Percentiles rank a stretch among this genome's conserved stretches.
phyloP scores from a whole-genome alignment of 1,284 basidiomycete species.

The Gomphus bonarii region DNA sequence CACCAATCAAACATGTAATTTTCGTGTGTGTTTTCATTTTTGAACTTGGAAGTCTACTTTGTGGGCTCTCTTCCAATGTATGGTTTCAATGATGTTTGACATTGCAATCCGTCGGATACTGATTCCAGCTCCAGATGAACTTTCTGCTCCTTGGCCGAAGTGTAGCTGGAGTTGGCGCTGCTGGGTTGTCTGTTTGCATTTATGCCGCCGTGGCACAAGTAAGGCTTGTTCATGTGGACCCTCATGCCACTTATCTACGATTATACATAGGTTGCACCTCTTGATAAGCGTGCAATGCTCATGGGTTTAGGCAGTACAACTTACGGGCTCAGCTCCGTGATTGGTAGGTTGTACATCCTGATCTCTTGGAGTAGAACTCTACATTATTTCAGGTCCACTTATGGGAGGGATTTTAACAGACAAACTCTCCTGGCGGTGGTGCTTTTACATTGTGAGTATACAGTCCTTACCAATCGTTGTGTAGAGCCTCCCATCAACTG shows the following conservation, averaged over 20 bases:
- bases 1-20: constrained; percentile 33
- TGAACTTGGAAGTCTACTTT: constrained; percentile 35
- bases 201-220: constrained; percentile 14
- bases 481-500: too few relatives aligned
- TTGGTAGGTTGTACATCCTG: constrained; percentile 20
- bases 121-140: constrained; percentile 16
- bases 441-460: constrained; percentile 34
- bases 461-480: constrained; percentile 17
- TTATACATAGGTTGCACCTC: constrained; percentile 23
- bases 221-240: neutral
- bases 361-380: neutral
- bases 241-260: neutral
- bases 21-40: constrained; percentile 31
- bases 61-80: constrained; percentile 27
- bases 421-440: constrained; percentile 19
- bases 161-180: constrained; percentile 28
- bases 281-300: constrained; percentile 26
- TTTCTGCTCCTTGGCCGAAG: constrained; percentile 39
- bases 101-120: neutral
- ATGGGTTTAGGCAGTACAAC: constrained; percentile 20
- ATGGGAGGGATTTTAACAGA: constrained; percentile 15
- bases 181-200: constrained; percentile 22
- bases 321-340: constrained; percentile 19
- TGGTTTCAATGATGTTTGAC: neutral
- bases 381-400: constrained; percentile 1